Evolutionary conservation across 331 rosid species (phyloP), one percentile per base, ranked within the genome.

Genomic region (Rosa hybrid): DNA sequence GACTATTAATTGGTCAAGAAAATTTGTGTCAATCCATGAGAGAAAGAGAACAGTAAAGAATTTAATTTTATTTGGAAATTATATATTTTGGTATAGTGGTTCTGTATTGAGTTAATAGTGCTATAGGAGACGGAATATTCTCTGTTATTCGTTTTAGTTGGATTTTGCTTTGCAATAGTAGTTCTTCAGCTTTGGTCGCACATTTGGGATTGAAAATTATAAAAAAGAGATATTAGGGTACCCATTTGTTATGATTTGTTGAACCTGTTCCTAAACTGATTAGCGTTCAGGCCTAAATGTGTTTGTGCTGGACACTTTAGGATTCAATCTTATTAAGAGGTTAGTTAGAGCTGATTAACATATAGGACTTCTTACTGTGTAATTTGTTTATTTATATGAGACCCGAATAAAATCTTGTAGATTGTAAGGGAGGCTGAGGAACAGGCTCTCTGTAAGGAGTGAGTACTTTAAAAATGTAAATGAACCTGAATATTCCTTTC

Each of bases 361-460:
- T 57, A 18, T 34, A 51, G 17, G 77, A 51, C 27, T 30, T 50
- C 20, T 50, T 5, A 39, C 50, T 0, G 68, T 41, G 45, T 75
- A 18, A 14, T 38, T 18, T 48, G 23, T 53, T 44, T 30, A 23
- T 59, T 59, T 59, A 72, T 30, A 72, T 59, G 59, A 51, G 48
- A 11, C 34, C 3, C 34, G 20, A 51, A 53, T 20, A 34, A 27
- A n/a, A 45, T 71, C 59, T 17, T 73, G 12, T 34, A 7, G 78
- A n/a, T 8, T 56, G n/a, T 56, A 54, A 14, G 5, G 78, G 78
- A 34, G 78, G 8, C 78, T 20, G 70, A 14, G 45, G 67, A 34
- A 51, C 65, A 18, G 13, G 67, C 8, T 38, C 14, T 56, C 16
- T 16, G 4, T 42, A 39, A 38, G 12, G 41, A n/a, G 51, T 56